These are phyloP conservation scores for Agrocybe pediades DNA, from an alignment of 768 basidiomycete genomes.

Conservation along the genomic window DNA sequence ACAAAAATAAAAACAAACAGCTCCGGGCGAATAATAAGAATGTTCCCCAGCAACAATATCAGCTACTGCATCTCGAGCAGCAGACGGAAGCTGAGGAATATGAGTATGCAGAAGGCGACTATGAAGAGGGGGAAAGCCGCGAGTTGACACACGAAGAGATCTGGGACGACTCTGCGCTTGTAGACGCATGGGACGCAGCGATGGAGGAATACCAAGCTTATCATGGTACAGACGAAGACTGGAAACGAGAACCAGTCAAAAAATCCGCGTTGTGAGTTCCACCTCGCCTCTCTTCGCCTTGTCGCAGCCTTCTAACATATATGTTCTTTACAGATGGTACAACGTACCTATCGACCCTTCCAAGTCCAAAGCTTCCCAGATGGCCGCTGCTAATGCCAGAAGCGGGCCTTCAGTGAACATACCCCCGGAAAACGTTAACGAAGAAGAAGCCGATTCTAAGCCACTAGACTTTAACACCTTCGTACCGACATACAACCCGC, in stretches of 20 bases:
- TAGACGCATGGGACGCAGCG: conserved; percentile 85
- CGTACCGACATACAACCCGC: conserved; percentile 69
- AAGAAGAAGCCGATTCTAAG: conserved; percentile 49
- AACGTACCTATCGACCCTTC: conserved; percentile 53
- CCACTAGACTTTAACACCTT: conserved; percentile 74
- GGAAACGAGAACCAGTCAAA: conserved; percentile 72
- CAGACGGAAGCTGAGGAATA: conserved; percentile 1
- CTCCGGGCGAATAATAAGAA: conserved; percentile 38
- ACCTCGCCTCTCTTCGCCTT: not conserved
- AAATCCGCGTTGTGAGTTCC: conserved; percentile 70
- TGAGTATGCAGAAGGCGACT: conserved; percentile 15
- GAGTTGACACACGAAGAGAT: conserved; percentile 58
- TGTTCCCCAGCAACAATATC: not conserved
- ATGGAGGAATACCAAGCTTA: conserved; percentile 76
- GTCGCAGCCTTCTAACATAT: not conserved
- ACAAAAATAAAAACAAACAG: conserved; percentile 31
- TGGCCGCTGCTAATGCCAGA: not conserved
- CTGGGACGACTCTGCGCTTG: conserved; percentile 85
- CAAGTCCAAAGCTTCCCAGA: conserved; percentile 21
- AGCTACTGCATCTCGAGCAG: conserved; percentile 1
- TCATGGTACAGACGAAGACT: conserved; percentile 69
- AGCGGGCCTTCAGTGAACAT: not conserved
- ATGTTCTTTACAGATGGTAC: conserved; percentile 66
- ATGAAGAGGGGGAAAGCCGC: conserved; percentile 34
- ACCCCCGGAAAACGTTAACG: conserved; percentile 1